These are phyloP conservation scores for Ascobolus immersus DNA, from an alignment of 495 filamentous ascomycete species.

Conservation along the genomic window DNA sequence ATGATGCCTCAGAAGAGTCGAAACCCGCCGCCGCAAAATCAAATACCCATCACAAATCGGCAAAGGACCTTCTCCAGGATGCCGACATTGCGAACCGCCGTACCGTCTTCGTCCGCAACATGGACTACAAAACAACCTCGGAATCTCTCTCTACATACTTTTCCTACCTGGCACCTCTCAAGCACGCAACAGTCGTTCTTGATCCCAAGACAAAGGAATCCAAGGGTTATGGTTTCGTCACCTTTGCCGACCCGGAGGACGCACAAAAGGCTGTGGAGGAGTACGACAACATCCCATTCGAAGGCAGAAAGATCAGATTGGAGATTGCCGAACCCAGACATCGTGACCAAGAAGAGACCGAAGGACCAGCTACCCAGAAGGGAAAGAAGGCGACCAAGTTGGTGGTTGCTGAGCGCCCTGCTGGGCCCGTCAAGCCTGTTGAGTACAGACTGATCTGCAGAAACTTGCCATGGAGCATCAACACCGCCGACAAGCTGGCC, in stretches of 20 bases:
- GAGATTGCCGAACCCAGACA: conserved; percentile 71
- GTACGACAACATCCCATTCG: conserved; percentile 43
- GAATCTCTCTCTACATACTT: conserved; percentile 67
- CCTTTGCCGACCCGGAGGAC: conserved; percentile 81
- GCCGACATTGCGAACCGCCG: conserved; percentile 21
- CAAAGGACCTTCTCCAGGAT: no score
- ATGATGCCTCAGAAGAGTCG: no score
- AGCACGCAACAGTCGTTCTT: conserved; percentile 68
- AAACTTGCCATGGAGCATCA: conserved; percentile 91
- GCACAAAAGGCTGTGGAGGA: conserved; percentile 52
- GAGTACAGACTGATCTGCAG: conserved; percentile 62
- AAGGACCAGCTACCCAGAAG: conserved; percentile 19
- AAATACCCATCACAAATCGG: no score
- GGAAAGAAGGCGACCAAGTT: conserved; percentile 24
- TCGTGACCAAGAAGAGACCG: conserved; percentile 31
- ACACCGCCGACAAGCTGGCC: conserved; percentile 50
- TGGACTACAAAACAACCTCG: conserved; percentile 52
- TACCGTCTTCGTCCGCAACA: conserved; percentile 72
- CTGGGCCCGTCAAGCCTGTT: conserved; percentile 21
- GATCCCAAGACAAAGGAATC: conserved; percentile 61
- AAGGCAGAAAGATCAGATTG: conserved; percentile 56
- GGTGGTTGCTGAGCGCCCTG: no score
- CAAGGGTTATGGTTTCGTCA: conserved; percentile 87
- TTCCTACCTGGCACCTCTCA: conserved; percentile 78
- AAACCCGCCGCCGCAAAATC: no score